Percentiles rank a stretch among this genome's conserved stretches.
phyloP scores from a whole-genome alignment of 352 stramenopile genomes.

The Globisporangium heterothallicum region DNA sequence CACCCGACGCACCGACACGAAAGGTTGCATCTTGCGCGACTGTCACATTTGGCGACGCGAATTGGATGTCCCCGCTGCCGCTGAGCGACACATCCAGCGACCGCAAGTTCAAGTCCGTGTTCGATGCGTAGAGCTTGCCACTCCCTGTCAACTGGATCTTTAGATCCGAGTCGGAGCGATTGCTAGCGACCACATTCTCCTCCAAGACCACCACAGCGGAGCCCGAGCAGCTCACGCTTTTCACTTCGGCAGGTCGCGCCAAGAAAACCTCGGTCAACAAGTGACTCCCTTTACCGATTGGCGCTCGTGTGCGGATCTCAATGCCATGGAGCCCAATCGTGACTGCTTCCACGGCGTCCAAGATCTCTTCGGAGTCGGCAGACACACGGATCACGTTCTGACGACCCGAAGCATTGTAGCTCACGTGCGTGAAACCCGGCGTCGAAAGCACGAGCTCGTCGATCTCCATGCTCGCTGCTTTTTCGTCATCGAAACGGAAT shows the following conservation, averaged over 20 bases:
- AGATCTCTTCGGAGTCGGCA: conserved; percentile 8
- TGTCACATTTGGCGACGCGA: conserved; percentile 14
- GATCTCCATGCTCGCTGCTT: conserved; percentile 3
- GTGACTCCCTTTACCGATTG: conserved; percentile 8
- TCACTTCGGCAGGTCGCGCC: conserved; percentile 12
- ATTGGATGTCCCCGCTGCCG: conserved; percentile 25
- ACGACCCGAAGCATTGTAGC: conserved; percentile 12
- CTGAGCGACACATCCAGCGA: conserved; percentile 21
- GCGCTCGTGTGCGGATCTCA: conserved; percentile 9
- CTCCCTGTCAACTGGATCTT: conserved; percentile 15
- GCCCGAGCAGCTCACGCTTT: conserved; percentile 3
- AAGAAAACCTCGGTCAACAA: conserved; percentile 28
- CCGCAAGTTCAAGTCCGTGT: conserved; percentile 11
- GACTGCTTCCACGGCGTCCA: conserved; percentile 16
- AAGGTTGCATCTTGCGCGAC: conserved; percentile 4
- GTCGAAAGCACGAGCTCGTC: conserved; percentile 15
- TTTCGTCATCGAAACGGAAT: conserved; percentile 11
- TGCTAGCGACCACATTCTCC: conserved; percentile 20
- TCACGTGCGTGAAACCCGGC: conserved; percentile 24
- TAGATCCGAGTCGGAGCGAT: conserved; percentile 10
- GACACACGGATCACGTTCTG: conserved; percentile 21
- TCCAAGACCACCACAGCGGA: conserved; percentile 18
- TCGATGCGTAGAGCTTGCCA: conserved; percentile 18
- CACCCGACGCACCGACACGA: conserved; percentile 12
- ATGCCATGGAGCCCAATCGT: conserved; percentile 7